Conservation (phyloP, 768 basidiomycete genomes). For the Calocybe indica region DNA sequence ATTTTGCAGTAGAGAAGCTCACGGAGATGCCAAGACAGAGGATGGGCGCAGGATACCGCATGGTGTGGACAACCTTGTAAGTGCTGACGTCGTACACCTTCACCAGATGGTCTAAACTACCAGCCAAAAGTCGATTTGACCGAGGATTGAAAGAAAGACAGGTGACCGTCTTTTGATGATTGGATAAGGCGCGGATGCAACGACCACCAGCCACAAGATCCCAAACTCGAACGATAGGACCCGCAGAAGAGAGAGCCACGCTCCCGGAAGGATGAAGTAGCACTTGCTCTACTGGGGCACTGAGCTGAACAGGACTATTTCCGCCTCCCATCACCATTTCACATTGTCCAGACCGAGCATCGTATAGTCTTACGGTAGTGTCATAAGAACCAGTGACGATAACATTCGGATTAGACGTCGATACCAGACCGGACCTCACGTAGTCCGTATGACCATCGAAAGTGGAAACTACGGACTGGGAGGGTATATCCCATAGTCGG, state of each 20-base stretch:
- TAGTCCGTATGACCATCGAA: constrained; percentile 92
- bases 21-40: constrained; percentile 91
- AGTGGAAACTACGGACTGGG: constrained; percentile 71
- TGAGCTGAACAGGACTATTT: constrained; percentile 22
- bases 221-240: constrained; percentile 92
- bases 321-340: constrained; percentile 75
- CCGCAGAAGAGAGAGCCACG: constrained; percentile 78
- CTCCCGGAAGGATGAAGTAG: constrained; percentile 90
- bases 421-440: constrained; percentile 88
- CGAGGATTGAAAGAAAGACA: constrained; percentile 75
- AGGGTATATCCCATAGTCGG: constrained; percentile 92
- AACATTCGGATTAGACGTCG: constrained; percentile 75
- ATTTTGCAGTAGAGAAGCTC: constrained; percentile 20
- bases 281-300: constrained; percentile 84
- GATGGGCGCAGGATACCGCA: constrained; percentile 94
- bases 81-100: constrained; percentile 95
- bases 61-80: constrained; percentile 96
- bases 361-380: constrained; percentile 82
- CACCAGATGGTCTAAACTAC: constrained; percentile 94
- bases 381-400: constrained; percentile 95
- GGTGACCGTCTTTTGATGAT: constrained; percentile 98
- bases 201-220: constrained; percentile 89
- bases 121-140: constrained; percentile 78
- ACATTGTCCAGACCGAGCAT: constrained; percentile 75
- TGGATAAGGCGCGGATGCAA: constrained; percentile 87